A percentile compares a stretch with the other conserved stretches of the same genome.
Evolutionary conservation across 2,329 filamentous ascomycete genomes (phyloP).

Genomic region (Dactylellina sp.): DNA sequence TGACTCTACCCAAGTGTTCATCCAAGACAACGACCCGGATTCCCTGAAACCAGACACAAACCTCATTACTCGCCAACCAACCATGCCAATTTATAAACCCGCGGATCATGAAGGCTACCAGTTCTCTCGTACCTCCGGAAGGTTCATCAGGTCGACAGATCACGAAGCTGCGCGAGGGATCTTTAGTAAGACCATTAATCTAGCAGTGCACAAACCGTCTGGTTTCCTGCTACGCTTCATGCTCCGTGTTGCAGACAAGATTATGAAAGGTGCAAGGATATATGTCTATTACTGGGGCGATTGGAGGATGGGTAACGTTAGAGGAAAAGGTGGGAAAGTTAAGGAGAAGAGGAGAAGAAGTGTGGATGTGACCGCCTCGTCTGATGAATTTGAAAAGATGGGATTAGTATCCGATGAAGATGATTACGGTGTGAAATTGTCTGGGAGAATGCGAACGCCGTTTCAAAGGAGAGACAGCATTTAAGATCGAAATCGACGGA

Average conservation of each 20-base stretch:
- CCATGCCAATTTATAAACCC: slow-evolving; percentile 16
- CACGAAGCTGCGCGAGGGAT: slow-evolving; percentile 40
- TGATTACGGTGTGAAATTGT: slow-evolving; percentile 45
- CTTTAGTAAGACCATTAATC: slow-evolving; percentile 35
- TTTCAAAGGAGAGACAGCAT: slow-evolving; percentile 27
- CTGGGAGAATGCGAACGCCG: slow-evolving; percentile 25
- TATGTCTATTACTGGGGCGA: slow-evolving; percentile 48
- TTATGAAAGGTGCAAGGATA: slow-evolving; percentile 44
- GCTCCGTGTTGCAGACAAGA: slow-evolving; percentile 35
- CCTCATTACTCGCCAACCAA: slow-evolving; percentile 22
- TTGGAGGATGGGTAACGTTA: slow-evolving; percentile 51
- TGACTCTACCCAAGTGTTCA: slow-evolving; percentile 11
- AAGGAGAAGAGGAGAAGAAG: slow-evolving; percentile 19
- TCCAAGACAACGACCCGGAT: slow-evolving; percentile 32
- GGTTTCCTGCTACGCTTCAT: slow-evolving; percentile 39
- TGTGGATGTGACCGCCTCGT: slow-evolving; percentile 2
- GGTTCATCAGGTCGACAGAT: slow-evolving; percentile 41
- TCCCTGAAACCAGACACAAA: slow-evolving; percentile 30
- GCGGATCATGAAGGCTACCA: slow-evolving; percentile 9
- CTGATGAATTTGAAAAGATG: slow-evolving; percentile 8
- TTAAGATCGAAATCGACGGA: slow-evolving; percentile 6
- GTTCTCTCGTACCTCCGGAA: slow-evolving; percentile 27
- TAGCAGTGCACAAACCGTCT: slow-evolving; percentile 38
- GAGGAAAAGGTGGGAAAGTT: slow-evolving; percentile 28
- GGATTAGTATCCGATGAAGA: slow-evolving; percentile 32